phyloP scores from a whole-genome alignment of 257 asterid species.

The Solanum bulbocastanum region DNA sequence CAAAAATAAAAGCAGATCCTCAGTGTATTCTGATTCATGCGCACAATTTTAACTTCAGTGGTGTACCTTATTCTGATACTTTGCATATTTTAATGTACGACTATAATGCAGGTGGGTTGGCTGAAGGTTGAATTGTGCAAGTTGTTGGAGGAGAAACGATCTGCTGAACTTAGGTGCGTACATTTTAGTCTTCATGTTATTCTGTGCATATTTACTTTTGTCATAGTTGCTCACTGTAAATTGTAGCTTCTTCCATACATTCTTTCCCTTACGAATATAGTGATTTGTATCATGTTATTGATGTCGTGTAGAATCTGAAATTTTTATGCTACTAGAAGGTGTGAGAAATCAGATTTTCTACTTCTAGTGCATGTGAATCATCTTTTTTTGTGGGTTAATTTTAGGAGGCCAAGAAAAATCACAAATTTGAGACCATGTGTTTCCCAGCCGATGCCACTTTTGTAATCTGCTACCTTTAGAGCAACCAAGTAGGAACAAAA shows the following conservation, averaged over 20 bases:
- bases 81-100: background rate
- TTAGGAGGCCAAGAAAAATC: background rate
- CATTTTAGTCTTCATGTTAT: background rate
- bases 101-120: slow-evolving; percentile 64
- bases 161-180: slow-evolving; percentile 78
- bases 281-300: background rate
- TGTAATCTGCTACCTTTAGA: background rate
- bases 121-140: slow-evolving; percentile 84
- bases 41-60: background rate
- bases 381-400: background rate
- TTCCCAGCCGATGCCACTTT: background rate
- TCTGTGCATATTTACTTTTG: background rate
- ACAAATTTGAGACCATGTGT: background rate
- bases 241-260: background rate
- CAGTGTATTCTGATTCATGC: background rate
- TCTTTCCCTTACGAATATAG: background rate
- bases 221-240: background rate
- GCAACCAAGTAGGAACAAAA: background rate
- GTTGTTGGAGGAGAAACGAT: slow-evolving; percentile 80
- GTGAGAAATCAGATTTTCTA: background rate
- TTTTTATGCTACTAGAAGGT: background rate
- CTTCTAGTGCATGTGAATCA: background rate
- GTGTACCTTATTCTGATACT: background rate
- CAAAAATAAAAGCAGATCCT: background rate
- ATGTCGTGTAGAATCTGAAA: background rate